Conservation (phyloP, 2,329 filamentous ascomycete species). For the Phaeosphaeria sp. region DNA sequence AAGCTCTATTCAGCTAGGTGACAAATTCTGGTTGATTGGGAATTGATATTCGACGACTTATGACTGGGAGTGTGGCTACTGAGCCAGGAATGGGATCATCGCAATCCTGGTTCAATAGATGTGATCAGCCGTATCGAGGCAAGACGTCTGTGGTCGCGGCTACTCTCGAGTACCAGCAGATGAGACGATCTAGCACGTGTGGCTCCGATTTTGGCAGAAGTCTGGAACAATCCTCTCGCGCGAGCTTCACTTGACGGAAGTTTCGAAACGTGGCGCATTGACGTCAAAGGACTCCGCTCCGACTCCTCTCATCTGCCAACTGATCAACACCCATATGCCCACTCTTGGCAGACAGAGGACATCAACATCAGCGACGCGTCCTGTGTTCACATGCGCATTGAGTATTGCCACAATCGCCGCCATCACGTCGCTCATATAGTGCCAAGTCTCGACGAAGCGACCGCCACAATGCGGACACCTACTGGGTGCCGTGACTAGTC, state of each 20-base stretch:
- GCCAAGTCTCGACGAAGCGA: background rate
- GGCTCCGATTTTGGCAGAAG: background rate
- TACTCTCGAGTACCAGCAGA: background rate
- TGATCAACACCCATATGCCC: conserved; percentile 3
- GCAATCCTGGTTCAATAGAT: background rate
- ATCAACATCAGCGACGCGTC: conserved; percentile 1
- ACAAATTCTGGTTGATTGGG: background rate
- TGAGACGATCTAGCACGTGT: background rate
- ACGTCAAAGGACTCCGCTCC: conserved; percentile 3
- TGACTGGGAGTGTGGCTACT: background rate
- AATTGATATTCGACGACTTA: background rate
- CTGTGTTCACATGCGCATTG: background rate
- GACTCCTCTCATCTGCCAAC: conserved; percentile 12
- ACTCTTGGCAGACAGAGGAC: background rate
- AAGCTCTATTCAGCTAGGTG: background rate
- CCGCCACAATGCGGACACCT: conserved; percentile 14
- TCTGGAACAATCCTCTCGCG: conserved; percentile 1
- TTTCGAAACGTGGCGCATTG: conserved; percentile 8
- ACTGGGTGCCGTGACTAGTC: conserved; percentile 11
- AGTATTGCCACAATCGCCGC: conserved; percentile 1
- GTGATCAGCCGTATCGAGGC: background rate
- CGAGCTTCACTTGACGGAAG: background rate
- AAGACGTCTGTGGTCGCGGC: background rate
- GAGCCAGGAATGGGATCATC: background rate
- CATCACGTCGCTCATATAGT: conserved; percentile 7